Evolutionary conservation across 2,329 filamentous ascomycete species (phyloP).

Genomic region (Neofusicoccum sp.): DNA sequence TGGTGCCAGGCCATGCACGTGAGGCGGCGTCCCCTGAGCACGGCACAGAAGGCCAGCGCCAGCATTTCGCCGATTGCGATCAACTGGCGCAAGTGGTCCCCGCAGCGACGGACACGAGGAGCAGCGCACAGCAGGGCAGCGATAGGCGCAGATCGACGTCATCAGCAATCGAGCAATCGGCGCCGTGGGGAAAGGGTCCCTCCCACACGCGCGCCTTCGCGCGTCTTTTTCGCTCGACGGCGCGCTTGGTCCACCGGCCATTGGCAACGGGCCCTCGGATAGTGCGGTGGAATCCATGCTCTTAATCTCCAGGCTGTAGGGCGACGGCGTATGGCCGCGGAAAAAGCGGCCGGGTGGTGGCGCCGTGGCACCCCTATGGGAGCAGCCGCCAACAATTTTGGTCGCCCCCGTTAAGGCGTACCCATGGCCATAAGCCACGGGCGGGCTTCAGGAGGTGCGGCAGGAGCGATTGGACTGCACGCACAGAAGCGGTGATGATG

Average conservation of each 20-base stretch:
- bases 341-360: no score
- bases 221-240: not conserved
- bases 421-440: not conserved
- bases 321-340: not conserved
- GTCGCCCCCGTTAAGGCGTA: not conserved
- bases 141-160: conserved; percentile 4
- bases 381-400: not conserved
- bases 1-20: not conserved
- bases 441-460: not conserved
- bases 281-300: conserved; percentile 6
- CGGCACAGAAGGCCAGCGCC: not conserved
- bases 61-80: not conserved
- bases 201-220: not conserved
- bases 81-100: conserved; percentile 6
- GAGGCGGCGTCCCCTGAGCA: conserved; percentile 2
- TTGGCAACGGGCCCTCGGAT: not conserved
- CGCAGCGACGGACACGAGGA: not conserved
- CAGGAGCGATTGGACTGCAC: not conserved
- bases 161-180: not conserved
- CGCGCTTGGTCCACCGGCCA: not conserved
- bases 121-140: not conserved
- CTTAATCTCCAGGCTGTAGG: not conserved
- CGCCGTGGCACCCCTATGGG: no score
- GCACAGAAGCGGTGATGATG: conserved; percentile 2
- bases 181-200: not conserved